Conservation (phyloP, 2,329 filamentous ascomycete genomes). For the Aspergillus felis region DNA sequence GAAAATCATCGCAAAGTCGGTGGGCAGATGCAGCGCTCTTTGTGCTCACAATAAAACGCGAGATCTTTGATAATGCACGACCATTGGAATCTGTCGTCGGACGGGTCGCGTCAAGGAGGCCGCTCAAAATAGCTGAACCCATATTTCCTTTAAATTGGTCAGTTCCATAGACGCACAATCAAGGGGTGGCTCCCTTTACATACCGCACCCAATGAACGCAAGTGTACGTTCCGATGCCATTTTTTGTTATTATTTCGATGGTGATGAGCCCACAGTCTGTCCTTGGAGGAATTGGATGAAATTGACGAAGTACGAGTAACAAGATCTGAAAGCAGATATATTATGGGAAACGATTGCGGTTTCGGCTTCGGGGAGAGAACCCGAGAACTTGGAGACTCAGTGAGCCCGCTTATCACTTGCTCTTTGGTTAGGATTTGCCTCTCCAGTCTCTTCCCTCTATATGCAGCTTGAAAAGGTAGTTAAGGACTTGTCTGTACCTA, state of each 20-base stretch:
- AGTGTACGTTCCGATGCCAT: slow-evolving; percentile 10
- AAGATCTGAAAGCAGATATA: background rate
- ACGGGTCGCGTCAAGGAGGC: slow-evolving; percentile 25
- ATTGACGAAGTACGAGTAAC: background rate
- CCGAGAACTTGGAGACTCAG: background rate
- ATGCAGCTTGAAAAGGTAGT: no score
- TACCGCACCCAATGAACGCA: slow-evolving; percentile 19
- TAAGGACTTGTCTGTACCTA: no score
- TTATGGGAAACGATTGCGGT: background rate
- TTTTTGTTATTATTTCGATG: background rate
- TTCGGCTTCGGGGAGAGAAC: background rate
- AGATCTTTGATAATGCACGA: slow-evolving; percentile 3
- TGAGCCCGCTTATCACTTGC: background rate
- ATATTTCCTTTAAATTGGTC: slow-evolving; percentile 29
- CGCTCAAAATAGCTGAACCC: slow-evolving; percentile 35
- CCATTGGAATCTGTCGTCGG: background rate
- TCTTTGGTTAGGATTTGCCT: no score
- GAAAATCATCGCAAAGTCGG: slow-evolving; percentile 26
- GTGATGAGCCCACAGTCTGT: background rate
- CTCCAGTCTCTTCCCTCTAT: no score
- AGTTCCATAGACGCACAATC: background rate
- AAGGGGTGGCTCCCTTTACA: background rate
- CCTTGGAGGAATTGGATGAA: background rate
- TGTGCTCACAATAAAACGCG: slow-evolving; percentile 39
- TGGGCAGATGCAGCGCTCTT: slow-evolving; percentile 34